Evolutionary conservation across 2,329 filamentous ascomycete genomes (phyloP), one percentile per base, ranked within the genome.

Genomic region (Epichloe typhina): DNA sequence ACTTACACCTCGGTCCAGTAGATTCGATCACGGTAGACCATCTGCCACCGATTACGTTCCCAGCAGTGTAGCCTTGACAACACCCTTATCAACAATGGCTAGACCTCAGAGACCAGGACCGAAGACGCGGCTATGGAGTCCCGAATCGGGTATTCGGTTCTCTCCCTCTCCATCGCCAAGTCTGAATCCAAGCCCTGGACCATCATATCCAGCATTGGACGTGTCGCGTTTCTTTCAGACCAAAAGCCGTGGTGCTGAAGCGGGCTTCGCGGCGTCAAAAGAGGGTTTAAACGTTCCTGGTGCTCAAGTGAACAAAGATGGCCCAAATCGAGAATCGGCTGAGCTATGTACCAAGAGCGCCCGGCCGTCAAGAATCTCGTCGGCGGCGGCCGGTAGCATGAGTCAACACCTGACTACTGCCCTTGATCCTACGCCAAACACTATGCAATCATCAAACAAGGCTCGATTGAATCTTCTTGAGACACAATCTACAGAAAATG

Each of bases 101-200:
- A 52, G 54, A 46, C 49, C 47, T 31, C 52, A 53, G 57, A 53
- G 50, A 37, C 46, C 50, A 17, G 47, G 33, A 23, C 46, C 48
- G 4, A 50, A 50, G 23, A 56, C 51, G 39, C 46, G 50, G 21
- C 53, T 66, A 31, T 68, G 65, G 66, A 60, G 55, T 40, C 61
- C 59, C 19, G 55, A 54, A 21, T 51, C 54, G 33, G 63, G 63
- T 23, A 62, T 68, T 47, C 59, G 62, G 5, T 67, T 67, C 54
- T 56, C 50, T 12, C 37, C 42, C 9, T 12, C 23, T 26, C 17
- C 42, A 9, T 47, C 60, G 0, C 53, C 60, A 12, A 56, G 53
- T 46, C 53, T 33, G 46, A 54, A 40, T 42, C 52, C n/a, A 44
- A 55, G 46, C 38, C 11, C 50, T 2, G 39, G 8, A 43, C 50